Percentiles rank a stretch among this genome's conserved stretches.
Evolutionary conservation across 2,329 filamentous ascomycete genomes (phyloP).

Genomic region (Aureobasidium zeae): DNA sequence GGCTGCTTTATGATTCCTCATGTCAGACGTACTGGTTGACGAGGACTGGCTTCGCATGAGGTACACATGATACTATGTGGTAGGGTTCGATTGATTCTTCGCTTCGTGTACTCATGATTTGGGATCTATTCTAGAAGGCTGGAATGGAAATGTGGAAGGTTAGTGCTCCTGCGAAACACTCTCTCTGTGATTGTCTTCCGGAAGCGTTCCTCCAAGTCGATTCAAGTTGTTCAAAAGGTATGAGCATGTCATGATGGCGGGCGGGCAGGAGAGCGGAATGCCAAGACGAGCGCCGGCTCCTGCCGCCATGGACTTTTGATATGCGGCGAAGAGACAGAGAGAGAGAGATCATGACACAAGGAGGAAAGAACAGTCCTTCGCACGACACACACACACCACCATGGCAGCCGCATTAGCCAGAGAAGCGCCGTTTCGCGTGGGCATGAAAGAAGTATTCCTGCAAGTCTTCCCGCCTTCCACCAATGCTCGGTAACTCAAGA

Average conservation of each 20-base stretch:
- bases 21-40: conserved; percentile 11
- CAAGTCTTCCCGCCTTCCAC: conserved; percentile 18
- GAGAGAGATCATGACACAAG: background rate
- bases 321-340: conserved; percentile 12
- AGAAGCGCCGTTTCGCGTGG: conserved; percentile 25
- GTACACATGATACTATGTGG: background rate
- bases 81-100: conserved; percentile 8
- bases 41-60: conserved; percentile 12
- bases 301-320: conserved; percentile 3
- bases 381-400: background rate
- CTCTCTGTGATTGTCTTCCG: no score
- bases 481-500: no score
- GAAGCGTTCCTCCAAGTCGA: no score
- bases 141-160: no score
- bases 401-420: conserved; percentile 1
- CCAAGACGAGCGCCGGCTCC: conserved; percentile 6
- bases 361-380: background rate
- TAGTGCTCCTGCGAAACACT: no score
- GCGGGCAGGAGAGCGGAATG: background rate
- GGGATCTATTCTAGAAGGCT: no score
- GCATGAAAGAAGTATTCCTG: conserved; percentile 30
- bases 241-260: background rate
- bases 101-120: conserved; percentile 1
- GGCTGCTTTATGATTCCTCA: no score
- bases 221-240: background rate